Base-by-base conservation (phyloP, 345 rosid species). In the Hypericum androsaemum region DNA sequence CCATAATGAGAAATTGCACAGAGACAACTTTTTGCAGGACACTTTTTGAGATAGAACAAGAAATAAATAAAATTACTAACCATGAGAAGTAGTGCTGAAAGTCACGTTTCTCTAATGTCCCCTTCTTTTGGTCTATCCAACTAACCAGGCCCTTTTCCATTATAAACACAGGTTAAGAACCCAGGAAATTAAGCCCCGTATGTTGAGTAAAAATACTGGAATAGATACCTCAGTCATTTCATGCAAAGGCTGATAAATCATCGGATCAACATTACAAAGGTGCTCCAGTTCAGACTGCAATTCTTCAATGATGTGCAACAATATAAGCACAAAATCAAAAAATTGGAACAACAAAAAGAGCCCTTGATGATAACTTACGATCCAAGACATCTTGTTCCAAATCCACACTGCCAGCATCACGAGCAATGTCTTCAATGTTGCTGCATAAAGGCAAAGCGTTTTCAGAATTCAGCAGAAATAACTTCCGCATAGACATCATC, bases 341-440 rank as follows among this genome's bases (percentile, higher is more conserved):
- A 1, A 60, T 22, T 22, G 12, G 35, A 17, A 3, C 13, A 56
- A 41, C 5, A 6, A 11, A 3, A 35, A 56, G 47, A 53, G 16
- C 51, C 7, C 37, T 57, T 6, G 39, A 39, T 48, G 14, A 38
- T 49, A 45, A 72, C 88, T 56, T 81, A 90, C 98, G 87, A 50
- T 65, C 62, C 63, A 90, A 77, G 64, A 59, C 68, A 61, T 84
- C 95, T 79, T 88, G 95, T 61, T 88, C 95, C 44, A 87, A 54
- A 62, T 88, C 83, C 70, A 84, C 62, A 44, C 98, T 90, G 44
- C 98, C 96, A 64, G 94, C 85, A 40, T 90, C 96, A 64, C 98
- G 94, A 61, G 94, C 76, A 64, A 88, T 75, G 68, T 90, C 98
- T 77, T 90, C 98, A 64, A 88, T 76, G 67, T 90, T 90, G 71